Evolutionary conservation across 345 rosid species (phyloP), one percentile per base, ranked within the genome.

Genomic region (Physaria fendleri): DNA sequence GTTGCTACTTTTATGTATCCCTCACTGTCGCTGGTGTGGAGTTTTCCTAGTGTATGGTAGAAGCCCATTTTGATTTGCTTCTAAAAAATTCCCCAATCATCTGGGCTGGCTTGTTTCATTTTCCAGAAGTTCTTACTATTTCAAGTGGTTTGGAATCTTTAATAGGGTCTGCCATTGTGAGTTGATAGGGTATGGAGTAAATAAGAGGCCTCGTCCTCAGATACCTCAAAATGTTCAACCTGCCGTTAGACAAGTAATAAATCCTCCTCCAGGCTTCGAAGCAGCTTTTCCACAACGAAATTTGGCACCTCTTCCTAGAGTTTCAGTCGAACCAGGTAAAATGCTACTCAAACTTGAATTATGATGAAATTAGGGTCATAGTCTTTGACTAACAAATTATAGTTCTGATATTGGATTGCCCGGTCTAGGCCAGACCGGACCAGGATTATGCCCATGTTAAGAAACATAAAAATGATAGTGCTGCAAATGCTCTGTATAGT

Each of bases 151-250:
- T 60, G 5, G 62, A 30, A 43, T 43, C 25, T 76, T 65, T 76
- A 24, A 67, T 72, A 93, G 99, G 99, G 75, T 74, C 54, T 76
- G 67, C 72, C 87, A 84, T 79, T 88, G 87, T 68, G 81, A 70
- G 59, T 72, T 86, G 67, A 78, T 92, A 67, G 98, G 98, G n/a
- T 88, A 92, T 78, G 83, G 58, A 39, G 75, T 50, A 29, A 53
- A 1, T 8, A 88, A 62, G 69, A 92, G 70, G 78, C 55, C 64
- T 74, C 78, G 68, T 58, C 56, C 35, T 30, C 14, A 61, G 9
- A 64, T 50, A 37, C 33, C 72, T 28, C 58, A 63, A 17, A 71
- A 17, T 33, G 71, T 51, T 48, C 67, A 62, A 48, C 20, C 74
- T 54, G 64, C 52, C 38, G 46, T 28, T 64, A 49, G 56, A 65